Evolutionary conservation across 371 early-diverging fungal species (phyloP).

Genomic region (Fennellomyces sp.): DNA sequence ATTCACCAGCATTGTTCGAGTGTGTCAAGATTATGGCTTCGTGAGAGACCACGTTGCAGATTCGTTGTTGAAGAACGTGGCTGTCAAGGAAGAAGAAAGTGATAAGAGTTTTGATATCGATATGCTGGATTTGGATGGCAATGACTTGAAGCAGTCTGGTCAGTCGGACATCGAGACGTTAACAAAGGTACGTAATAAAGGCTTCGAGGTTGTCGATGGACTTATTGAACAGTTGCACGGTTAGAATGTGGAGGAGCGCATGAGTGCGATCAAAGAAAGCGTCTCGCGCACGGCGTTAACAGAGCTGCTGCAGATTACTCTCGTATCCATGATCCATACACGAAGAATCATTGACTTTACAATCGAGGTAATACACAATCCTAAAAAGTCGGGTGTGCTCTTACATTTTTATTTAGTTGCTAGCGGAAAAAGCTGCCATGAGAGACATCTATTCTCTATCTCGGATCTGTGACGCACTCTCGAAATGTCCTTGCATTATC

Average conservation of each 20-base stretch:
- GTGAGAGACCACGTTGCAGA: conserved; percentile 27
- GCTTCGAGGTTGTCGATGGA: no score
- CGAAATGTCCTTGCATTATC: conserved; percentile 31
- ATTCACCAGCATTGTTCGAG: conserved; percentile 37
- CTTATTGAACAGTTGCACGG: no score
- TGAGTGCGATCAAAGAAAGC: conserved; percentile 20
- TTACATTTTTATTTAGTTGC: conserved; percentile 9
- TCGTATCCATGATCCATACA: conserved; percentile 39
- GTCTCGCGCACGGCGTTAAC: conserved; percentile 20
- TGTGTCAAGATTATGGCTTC: conserved; percentile 35
- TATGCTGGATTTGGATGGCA: conserved; percentile 9
- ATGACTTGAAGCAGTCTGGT: neutral
- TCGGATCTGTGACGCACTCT: conserved; percentile 37
- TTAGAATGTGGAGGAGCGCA: conserved; percentile 43
- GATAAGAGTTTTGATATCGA: conserved; percentile 10
- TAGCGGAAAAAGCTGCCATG: conserved; percentile 25
- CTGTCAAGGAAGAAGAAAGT: neutral
- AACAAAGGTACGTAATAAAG: conserved; percentile 5
- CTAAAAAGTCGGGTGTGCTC: neutral
- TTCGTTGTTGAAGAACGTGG: conserved; percentile 19
- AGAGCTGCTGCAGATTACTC: conserved; percentile 41
- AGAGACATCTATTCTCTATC: conserved; percentile 32
- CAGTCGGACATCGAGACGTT: conserved; percentile 5
- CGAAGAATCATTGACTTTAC: conserved; percentile 35
- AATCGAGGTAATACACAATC: conserved; percentile 19